Base-by-base conservation (phyloP, 805 yeast genomes). In the Candida michaelii region DNA sequence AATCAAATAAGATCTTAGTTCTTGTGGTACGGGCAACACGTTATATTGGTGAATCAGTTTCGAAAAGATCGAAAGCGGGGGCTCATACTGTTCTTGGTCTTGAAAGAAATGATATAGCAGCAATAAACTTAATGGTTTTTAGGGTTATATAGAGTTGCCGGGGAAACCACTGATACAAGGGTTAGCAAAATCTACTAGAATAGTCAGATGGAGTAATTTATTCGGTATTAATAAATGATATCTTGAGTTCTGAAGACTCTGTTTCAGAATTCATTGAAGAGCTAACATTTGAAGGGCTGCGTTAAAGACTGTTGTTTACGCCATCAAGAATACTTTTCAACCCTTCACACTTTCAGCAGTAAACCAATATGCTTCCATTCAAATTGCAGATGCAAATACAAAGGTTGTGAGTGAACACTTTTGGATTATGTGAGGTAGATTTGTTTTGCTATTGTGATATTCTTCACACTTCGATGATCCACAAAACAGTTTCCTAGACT, bases 11-110 rank as follows among this genome's bases (percentile, higher is more conserved):
- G 12, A 55, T 56, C 56, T 63, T 56, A 40, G 52, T 55, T 13
- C 64, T 65, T 48, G 54, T 66, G 27, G 64, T 71, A 14, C 70
- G 72, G 25, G 71, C 54, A 16, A 47, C 66, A 4, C 70, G 72
- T 0, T 64, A 54, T 40, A 48, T 65, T 30, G 73, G 72, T 1
- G 27, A 54, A 0, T 41, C 42, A 2, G 51, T 59, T 13, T 44
- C 54, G 17, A 34, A 53, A 17, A 55, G 49, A 16, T 43, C 65
- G 9, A 24, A 56, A 10, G 32, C 42, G 2, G 32, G 46, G 4
- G 66, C 63, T 3, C 59, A 63, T 36, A 33, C 46, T 12, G 61
- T 67, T 5, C 19, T 49, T 12, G 71, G 56, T 3, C 46, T 66
- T 14, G 62, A 64, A 2, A 58, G 71, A 49, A 61, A 54, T 1